A percentile compares a stretch with the other conserved stretches of the same genome.
Evolutionary conservation across 192 early-diverging fungal species (phyloP).

Genomic region (Coemansia sp.): DNA sequence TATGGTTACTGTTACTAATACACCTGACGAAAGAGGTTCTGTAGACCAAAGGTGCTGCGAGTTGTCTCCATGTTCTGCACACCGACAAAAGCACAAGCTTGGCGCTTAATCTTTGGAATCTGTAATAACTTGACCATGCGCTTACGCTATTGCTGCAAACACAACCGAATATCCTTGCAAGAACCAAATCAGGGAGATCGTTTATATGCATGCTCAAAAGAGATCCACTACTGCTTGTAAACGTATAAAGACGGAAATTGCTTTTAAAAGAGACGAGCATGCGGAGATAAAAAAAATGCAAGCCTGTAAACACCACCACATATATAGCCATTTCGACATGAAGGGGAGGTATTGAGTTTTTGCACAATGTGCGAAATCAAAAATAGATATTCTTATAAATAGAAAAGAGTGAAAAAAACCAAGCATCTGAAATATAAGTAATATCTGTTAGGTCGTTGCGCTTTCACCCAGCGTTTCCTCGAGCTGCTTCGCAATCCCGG

Average conservation of each 20-base stretch:
- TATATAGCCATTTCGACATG: too few species aligned
- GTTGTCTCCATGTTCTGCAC: neutral
- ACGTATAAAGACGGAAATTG: neutral
- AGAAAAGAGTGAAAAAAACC: neutral
- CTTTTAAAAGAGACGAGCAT: too few species aligned
- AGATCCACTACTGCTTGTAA: neutral
- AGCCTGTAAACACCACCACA: too few species aligned
- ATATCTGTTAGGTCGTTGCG: neutral
- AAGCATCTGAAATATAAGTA: neutral
- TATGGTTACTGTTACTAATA: neutral
- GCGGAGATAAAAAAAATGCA: too few species aligned
- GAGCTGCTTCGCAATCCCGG: conserved; percentile 20
- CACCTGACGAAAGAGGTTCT: neutral
- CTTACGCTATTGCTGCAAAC: neutral
- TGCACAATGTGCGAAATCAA: neutral
- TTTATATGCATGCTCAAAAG: conserved; percentile 1
- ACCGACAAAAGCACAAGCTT: neutral
- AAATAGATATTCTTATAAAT: neutral
- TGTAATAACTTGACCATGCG: neutral
- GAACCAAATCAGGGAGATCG: neutral
- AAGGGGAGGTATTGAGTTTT: neutral
- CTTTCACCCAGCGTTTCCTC: conserved; percentile 6
- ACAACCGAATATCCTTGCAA: neutral
- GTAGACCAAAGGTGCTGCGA: neutral
- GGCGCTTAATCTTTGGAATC: neutral